Conservation (phyloP, 768 basidiomycete genomes). For the Lactarius sp. region DNA sequence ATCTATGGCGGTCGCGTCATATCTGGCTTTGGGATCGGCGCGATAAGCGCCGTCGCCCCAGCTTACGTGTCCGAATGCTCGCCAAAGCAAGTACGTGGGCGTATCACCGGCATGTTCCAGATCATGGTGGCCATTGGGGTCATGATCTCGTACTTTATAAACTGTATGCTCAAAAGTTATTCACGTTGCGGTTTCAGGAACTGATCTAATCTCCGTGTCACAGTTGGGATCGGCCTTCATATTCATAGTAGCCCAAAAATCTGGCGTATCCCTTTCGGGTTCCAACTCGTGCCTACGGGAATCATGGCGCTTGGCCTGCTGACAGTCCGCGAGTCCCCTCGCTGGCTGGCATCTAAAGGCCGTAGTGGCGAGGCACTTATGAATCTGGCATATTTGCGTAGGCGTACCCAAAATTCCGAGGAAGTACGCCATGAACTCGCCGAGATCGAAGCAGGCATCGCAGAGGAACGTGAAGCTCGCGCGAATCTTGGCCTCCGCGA, state of each 20-base stretch:
- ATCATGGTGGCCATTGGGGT: conserved; percentile 83
- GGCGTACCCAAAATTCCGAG: conserved; percentile 38
- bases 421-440: conserved; percentile 56
- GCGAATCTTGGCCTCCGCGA: conserved; percentile 61
- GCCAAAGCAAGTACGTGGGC: conserved; percentile 81
- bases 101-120: conserved; percentile 83
- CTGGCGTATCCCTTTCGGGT: conserved; percentile 70
- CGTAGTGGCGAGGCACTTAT: conserved; percentile 46
- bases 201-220: neutral
- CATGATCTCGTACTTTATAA: conserved; percentile 81
- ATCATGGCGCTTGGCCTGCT: conserved; percentile 63
- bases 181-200: neutral
- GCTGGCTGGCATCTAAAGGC: conserved; percentile 67
- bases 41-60: conserved; percentile 78
- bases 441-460: conserved; percentile 77
- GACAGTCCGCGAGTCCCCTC: conserved; percentile 70
- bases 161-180: conserved; percentile 45
- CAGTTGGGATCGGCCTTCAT: conserved; percentile 59
- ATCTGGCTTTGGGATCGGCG: conserved; percentile 77
- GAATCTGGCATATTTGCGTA: conserved; percentile 64
- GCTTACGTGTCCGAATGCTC: conserved; percentile 84
- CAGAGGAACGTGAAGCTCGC: conserved; percentile 65
- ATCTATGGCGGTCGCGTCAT: conserved; percentile 81
- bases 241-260: conserved; percentile 43
- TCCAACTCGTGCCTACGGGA: conserved; percentile 72